Base-by-base conservation (phyloP, 75 land plant species). In the Isoetes taiwanensis region DNA sequence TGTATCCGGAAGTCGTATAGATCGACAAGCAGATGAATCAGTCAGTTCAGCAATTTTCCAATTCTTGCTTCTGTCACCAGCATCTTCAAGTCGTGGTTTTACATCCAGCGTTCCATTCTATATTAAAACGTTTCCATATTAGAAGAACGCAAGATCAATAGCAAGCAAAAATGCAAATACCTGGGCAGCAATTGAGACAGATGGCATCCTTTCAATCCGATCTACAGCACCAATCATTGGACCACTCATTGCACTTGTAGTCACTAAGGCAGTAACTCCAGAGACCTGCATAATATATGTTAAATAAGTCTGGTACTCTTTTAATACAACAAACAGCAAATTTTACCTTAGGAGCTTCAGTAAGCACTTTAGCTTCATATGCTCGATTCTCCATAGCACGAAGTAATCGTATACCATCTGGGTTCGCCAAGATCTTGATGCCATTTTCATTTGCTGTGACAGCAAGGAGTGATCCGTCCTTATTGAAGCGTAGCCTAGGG, bases 401-500 rank as follows among this genome's bases (percentile, higher is more conserved):
- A 52, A 86, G 24, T 24, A 83, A 54, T 1, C 81, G 72, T 5
- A 73, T 32, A 3, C 93, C 93, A 32, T 86, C 93, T 26, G 72
- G 3, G 70, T 80, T 86, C 28, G 83, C 93, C 58, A 86, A 65
- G 1, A 86, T 78, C 57, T 82, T 86, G 30, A 86, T 72, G 28
- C 79, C 76, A 69, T 83, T 86, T 0, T 86, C 93, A 64, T 59
- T 71, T 29, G 88, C 59, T 21, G 93, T 80, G 40, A 83, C 93
- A 58, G 93, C 93, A 64, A 86, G 70, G 6, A 86, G 60, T 11
- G 75, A 56, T 6, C 93, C 93, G 28, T 83, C 84, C 53, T 83
- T 86, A 68, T 86, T 86, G 48, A 86, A 86, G 6, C 93, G 80
- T 32, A 86, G 67, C 1, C 81, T 67, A 14, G 93, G 88, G 41